Evolutionary conservation across 208 protist species (phyloP).

Genomic region (Crithidia bombi): DNA sequence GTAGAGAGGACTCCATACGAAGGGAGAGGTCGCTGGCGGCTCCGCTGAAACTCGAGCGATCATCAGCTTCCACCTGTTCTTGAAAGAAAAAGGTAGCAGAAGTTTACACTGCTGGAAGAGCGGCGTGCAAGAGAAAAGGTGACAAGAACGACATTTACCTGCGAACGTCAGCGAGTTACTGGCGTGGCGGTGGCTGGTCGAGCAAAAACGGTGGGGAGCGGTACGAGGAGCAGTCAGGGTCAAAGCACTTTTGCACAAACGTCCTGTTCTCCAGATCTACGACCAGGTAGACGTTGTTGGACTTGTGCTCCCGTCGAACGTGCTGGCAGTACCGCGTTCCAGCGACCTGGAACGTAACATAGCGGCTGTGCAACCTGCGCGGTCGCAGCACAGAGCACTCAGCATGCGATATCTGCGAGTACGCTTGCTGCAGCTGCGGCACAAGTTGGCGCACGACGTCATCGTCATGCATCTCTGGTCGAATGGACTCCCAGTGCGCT

Average conservation of each 20-base stretch:
- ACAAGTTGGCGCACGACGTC: constrained; percentile 5
- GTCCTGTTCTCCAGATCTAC: constrained; percentile 44
- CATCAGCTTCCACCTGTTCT: too few species aligned
- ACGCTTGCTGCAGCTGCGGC: constrained; percentile 29
- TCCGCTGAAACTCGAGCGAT: too few species aligned
- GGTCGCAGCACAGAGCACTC: constrained; percentile 37
- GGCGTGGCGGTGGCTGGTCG: not conserved
- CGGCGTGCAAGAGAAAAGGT: constrained; percentile 1
- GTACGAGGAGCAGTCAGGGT: constrained; percentile 76
- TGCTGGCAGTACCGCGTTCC: constrained; percentile 80
- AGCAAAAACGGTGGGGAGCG: constrained; percentile 27
- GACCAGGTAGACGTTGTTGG: constrained; percentile 82
- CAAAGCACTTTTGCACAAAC: constrained; percentile 85
- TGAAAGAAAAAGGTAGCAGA: too few species aligned
- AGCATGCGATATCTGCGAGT: constrained; percentile 25
- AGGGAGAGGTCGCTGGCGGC: too few species aligned
- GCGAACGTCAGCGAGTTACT: not conserved
- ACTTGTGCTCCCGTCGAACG: constrained; percentile 74
- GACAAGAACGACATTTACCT: not conserved
- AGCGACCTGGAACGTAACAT: constrained; percentile 47
- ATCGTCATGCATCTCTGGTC: not conserved
- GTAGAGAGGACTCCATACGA: too few species aligned
- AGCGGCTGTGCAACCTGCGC: constrained; percentile 27
- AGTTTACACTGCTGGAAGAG: too few species aligned
- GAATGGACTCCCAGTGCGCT: not conserved